Base-by-base conservation (phyloP, 2,329 filamentous ascomycete species). In the Aspergillus ibericus region DNA sequence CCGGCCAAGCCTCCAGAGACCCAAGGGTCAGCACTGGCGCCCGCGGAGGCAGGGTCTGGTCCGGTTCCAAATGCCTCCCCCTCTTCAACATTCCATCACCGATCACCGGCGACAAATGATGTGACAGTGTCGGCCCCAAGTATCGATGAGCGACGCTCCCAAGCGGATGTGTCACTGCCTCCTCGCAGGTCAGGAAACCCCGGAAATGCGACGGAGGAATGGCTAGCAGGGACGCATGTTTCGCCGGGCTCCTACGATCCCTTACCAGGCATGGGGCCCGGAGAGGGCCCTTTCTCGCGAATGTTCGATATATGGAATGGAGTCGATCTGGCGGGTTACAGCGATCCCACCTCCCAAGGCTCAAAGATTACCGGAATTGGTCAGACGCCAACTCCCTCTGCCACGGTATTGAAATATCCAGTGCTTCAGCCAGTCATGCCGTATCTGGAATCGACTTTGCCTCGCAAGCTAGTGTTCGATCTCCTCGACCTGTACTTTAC, bases 401-500 rank as follows among this genome's bases (percentile, higher is more conserved):
- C 68, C 10, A 59, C 64, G 2, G 44, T 60, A 1, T 77, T 95
- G 59, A 87, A 91, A 68, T 96, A 96, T 68, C 92, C 92, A 1
- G 92, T 96, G 4, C 79, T 96, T 53, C 87, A 92, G 67, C 92
- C 92, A 29, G 80, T 97, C 2, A 77, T 96, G 48, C 91, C 92
- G 10, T 90, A 95, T 70, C 82, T 97, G 48, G 86, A 86, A 44
- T 86, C 86, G 59, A 89, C 95, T 62, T 86, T 97, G 50, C 91
- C 93, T 1, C 80, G 90, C 35, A 83, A 86, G 9, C 79, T 96
- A 54, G 92, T 93, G 7, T 96, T 92, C 78, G 92, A 96, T 72
- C 80, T 97, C 44, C 82, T 97, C 56, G 93, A 96, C 70, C 80
- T 96, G 27, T 97, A 96, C 76, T 96, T 96, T 73, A 87, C 91